Evolutionary conservation across 106 monocot species (phyloP).

Genomic region (Xerophyta viscosa): DNA sequence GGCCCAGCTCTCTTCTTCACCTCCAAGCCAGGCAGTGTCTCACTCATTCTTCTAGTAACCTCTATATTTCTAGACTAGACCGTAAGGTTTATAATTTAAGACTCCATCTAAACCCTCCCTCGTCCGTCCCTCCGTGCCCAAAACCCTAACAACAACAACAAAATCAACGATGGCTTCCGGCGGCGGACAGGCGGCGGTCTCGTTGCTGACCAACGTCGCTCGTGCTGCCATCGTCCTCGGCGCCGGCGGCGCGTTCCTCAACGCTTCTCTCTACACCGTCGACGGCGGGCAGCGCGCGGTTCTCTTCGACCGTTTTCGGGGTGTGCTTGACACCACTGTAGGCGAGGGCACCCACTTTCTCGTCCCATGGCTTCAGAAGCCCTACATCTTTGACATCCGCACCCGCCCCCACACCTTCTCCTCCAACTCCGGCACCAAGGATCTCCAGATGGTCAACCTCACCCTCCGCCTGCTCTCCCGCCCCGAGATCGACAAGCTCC

Average conservation of each 20-base stretch:
- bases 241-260: slow-evolving; percentile 26
- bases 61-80: too few species aligned
- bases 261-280: slow-evolving; percentile 81
- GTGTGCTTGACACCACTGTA: slow-evolving; percentile 67
- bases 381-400: slow-evolving; percentile 92
- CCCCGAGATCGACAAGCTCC: slow-evolving; percentile 54
- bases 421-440: slow-evolving; percentile 90
- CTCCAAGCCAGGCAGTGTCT: too few species aligned
- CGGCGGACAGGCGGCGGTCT: slow-evolving; percentile 41
- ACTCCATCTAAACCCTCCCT: too few species aligned
- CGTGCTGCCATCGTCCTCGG: slow-evolving; percentile 34
- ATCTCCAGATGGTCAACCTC: slow-evolving; percentile 97
- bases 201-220: slow-evolving; percentile 47
- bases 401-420: slow-evolving; percentile 91
- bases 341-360: slow-evolving; percentile 92
- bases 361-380: slow-evolving; percentile 85
- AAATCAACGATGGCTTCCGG: slow-evolving; percentile 28
- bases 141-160: too few species aligned
- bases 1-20: too few species aligned
- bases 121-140: too few species aligned
- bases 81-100: too few species aligned
- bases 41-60: too few species aligned
- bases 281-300: slow-evolving; percentile 95
- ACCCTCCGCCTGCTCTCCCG: slow-evolving; percentile 78
- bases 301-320: slow-evolving; percentile 88